phyloP scores from a whole-genome alignment of 2,329 filamentous ascomycete genomes.

The Fonsecaea nubica region DNA sequence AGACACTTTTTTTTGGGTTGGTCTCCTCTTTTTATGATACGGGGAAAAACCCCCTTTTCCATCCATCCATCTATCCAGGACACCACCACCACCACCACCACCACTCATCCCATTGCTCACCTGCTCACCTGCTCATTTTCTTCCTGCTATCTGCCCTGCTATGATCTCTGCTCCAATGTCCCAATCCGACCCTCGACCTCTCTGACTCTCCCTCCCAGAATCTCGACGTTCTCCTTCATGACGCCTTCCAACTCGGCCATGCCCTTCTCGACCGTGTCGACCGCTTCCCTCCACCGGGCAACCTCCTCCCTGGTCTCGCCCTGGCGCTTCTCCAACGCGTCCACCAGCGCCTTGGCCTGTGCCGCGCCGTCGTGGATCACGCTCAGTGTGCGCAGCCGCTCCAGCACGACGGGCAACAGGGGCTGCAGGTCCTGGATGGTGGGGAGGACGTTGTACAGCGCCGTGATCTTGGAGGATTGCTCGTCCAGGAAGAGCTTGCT shows the following conservation, averaged over 20 bases:
- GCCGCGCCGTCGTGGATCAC: slow-evolving; percentile 88
- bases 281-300: slow-evolving; percentile 80
- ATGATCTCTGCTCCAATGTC: neutral
- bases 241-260: slow-evolving; percentile 72
- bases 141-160: too few species aligned
- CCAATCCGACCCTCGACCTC: slow-evolving; percentile 77
- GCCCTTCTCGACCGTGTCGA: slow-evolving; percentile 78
- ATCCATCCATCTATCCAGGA: too few species aligned
- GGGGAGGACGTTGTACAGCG: slow-evolving; percentile 84
- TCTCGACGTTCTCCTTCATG: slow-evolving; percentile 79
- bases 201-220: slow-evolving; percentile 89
- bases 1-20: too few species aligned
- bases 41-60: neutral
- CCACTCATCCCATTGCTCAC: neutral
- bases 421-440: slow-evolving; percentile 88
- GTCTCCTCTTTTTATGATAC: too few species aligned
- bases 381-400: slow-evolving; percentile 81
- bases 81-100: too few species aligned
- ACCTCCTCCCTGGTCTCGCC: slow-evolving; percentile 83
- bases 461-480: slow-evolving; percentile 85
- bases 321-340: slow-evolving; percentile 78
- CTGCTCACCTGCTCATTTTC: neutral
- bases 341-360: slow-evolving; percentile 76
- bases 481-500: slow-evolving; percentile 61
- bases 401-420: slow-evolving; percentile 81